Percentiles rank a stretch among this genome's conserved stretches.
Evolutionary conservation across 1,139 yeast species (phyloP).

Genomic region (Pichia sp.): DNA sequence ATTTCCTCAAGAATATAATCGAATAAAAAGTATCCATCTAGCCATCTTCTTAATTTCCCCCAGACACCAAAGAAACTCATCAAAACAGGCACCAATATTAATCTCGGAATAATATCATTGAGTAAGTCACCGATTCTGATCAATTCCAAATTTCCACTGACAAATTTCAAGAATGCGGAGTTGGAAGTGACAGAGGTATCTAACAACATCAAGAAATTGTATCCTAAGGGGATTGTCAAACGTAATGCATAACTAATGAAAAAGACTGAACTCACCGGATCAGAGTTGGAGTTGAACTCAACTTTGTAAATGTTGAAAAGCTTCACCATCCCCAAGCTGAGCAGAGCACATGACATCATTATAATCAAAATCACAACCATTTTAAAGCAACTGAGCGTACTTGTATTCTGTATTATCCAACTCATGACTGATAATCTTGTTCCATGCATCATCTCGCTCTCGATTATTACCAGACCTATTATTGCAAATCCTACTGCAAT

Average conservation of each 20-base stretch:
- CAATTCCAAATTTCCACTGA: constrained; percentile 70
- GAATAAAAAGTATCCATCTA: constrained; percentile 33
- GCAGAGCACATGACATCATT: constrained; percentile 64
- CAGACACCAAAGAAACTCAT: constrained; percentile 61
- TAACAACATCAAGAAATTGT: constrained; percentile 69
- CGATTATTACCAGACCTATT: constrained; percentile 53
- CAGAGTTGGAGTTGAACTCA: constrained; percentile 59
- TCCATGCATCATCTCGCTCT: constrained; percentile 74
- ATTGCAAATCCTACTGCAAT: constrained; percentile 38
- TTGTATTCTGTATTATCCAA: constrained; percentile 33
- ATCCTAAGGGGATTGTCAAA: constrained; percentile 75
- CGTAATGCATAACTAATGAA: constrained; percentile 80
- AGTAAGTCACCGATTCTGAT: constrained; percentile 70
- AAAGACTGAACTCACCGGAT: constrained; percentile 70
- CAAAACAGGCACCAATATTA: constrained; percentile 65
- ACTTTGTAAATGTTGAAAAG: constrained; percentile 75
- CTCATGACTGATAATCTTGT: constrained; percentile 62
- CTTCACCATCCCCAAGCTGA: constrained; percentile 62
- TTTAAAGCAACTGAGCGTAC: constrained; percentile 37
- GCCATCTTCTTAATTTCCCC: constrained; percentile 55
- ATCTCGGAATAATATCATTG: constrained; percentile 71
- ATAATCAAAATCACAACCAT: constrained; percentile 47
- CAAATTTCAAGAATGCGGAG: constrained; percentile 50
- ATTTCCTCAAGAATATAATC: constrained; percentile 43
- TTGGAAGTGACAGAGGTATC: constrained; percentile 33